Base-by-base conservation (phyloP, 495 filamentous ascomycete genomes). In the Beverwykella pulmonaria region DNA sequence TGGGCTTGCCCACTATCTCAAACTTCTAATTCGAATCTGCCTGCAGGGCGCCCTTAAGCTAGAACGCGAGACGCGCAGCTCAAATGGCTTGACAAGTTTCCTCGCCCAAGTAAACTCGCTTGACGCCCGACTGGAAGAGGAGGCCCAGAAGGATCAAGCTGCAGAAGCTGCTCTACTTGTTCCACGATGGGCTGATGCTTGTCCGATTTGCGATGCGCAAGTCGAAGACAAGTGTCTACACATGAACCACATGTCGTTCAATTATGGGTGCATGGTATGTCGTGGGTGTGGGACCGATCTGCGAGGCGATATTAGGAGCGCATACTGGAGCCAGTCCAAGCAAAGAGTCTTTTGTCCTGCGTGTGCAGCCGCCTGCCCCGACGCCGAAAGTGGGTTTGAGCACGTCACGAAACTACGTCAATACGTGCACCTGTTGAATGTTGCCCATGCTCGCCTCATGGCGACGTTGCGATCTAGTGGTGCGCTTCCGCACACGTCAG, bases 1-100 rank as follows among this genome's bases (percentile, higher is more conserved):
- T 14, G 93, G 95, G 22, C 86, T 99, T 30, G 95, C 95, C 17
- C 95, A 99, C 78, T 99, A 99, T 73, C 84, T 99, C 22, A 99
- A 99, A 76, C 90, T 99, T 53, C 85, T 99, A 52, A 98, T 99
- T 67, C 87, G 95, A 20, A 99, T 98, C 63, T 95, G 93, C 71
- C 83, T 99, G 8, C 95, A 98, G 74, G 95, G 95, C 47, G 86
- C 94, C 12, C 82, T 99, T 39, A 93, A 90, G 75, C 85, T 97
- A 41, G 95, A 99, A 77, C 87, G 91, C 48, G 92, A 97, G 67
- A 86, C 87, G 63, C 80, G 84, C 36, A 88, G 82, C 39, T 76
- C 87, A 2, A 87, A 92, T 57, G 93, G 90, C 19, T 79, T 99
- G 15, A 84, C 88, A 67, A 77, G 83, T 25, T 97, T 99, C 74